phyloP scores from a whole-genome alignment of 495 filamentous ascomycete species.

The Penicillium fimorum region DNA sequence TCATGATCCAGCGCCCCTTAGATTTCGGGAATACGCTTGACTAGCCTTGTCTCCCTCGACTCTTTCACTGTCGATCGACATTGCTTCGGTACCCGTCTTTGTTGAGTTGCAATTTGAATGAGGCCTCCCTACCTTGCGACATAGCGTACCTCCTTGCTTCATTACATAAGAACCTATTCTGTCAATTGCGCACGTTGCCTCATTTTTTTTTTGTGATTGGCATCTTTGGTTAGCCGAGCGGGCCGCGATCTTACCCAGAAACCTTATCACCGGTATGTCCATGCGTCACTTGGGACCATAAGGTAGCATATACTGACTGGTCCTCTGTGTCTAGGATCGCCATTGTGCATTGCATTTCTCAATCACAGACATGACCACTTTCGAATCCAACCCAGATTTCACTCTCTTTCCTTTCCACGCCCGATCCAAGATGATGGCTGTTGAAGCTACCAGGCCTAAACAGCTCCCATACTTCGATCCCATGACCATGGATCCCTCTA shows the following conservation, averaged over 20 bases:
- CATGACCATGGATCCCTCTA: conserved; percentile 40
- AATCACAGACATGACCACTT: conserved; percentile 13
- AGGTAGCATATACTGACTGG: conserved; percentile 4
- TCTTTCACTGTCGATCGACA: conserved; percentile 2
- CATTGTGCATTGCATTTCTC: background rate
- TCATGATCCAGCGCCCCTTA: background rate
- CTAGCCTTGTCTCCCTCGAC: conserved; percentile 17
- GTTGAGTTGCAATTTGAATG: conserved; percentile 14
- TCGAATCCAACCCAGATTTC: conserved; percentile 24
- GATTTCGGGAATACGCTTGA: background rate
- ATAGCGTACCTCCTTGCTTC: conserved; percentile 16
- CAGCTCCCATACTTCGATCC: conserved; percentile 36
- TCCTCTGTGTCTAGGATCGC: background rate
- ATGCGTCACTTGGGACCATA: conserved; percentile 1
- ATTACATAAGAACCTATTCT: conserved; percentile 16
- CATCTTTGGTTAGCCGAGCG: conserved; percentile 22
- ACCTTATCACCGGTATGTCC: conserved; percentile 26
- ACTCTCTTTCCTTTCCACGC: conserved; percentile 23
- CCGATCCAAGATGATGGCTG: conserved; percentile 36
- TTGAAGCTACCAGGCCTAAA: conserved; percentile 40
- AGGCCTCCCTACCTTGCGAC: conserved; percentile 1
- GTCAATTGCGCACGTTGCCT: conserved; percentile 24
- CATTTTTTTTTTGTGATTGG: conserved; percentile 17
- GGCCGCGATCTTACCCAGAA: conserved; percentile 24
- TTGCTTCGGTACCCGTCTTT: background rate